These are phyloP conservation scores for Podila clonocystis DNA, from an alignment of 192 early-diverging fungal species.

Conservation along the genomic window DNA sequence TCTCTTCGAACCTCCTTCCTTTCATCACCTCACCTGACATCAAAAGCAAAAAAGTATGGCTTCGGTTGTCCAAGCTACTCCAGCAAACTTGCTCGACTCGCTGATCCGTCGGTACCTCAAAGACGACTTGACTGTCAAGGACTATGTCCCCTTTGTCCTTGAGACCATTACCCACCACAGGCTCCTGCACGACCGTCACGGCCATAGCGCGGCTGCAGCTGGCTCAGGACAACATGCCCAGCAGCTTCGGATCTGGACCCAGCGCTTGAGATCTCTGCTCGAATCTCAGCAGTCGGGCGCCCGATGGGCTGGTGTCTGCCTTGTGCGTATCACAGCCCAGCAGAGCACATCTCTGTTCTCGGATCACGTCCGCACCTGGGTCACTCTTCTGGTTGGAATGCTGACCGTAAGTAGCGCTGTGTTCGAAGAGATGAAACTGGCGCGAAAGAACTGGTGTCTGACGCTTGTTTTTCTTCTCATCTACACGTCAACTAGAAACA, in stretches of 20 bases:
- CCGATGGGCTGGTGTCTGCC: slow-evolving; percentile 60
- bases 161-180: slow-evolving; percentile 56
- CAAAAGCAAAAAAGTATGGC: slow-evolving; percentile 7
- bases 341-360: slow-evolving; percentile 54
- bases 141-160: slow-evolving; percentile 59
- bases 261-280: slow-evolving; percentile 61
- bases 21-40: no score
- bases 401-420: slow-evolving; percentile 47
- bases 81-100: slow-evolving; percentile 46
- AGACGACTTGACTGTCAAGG: slow-evolving; percentile 46
- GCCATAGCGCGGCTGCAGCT: slow-evolving; percentile 8
- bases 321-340: slow-evolving; percentile 59
- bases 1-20: no score
- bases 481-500: slow-evolving; percentile 48
- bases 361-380: slow-evolving; percentile 55
- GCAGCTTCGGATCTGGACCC: slow-evolving; percentile 61
- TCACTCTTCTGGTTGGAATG: slow-evolving; percentile 53
- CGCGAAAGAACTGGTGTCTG: background rate
- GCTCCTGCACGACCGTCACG: slow-evolving; percentile 42
- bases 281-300: slow-evolving; percentile 61
- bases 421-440: background rate
- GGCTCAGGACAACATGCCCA: slow-evolving; percentile 17
- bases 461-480: slow-evolving; percentile 1
- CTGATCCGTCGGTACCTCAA: slow-evolving; percentile 50
- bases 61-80: slow-evolving; percentile 31